Base-by-base conservation (phyloP, 768 basidiomycete species). In the Kockovaella imperatae region DNA sequence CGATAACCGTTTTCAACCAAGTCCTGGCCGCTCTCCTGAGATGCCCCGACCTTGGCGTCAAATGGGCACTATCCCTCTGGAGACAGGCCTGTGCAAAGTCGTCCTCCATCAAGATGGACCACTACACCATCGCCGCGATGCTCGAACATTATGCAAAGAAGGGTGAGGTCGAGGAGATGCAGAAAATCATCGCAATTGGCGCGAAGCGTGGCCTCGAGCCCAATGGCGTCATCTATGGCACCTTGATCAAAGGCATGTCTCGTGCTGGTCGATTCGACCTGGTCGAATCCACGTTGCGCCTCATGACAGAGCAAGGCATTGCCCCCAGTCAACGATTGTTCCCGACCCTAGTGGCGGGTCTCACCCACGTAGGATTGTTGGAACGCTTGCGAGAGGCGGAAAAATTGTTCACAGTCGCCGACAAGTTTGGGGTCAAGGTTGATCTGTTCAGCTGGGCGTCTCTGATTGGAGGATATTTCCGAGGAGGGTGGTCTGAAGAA, bases 181-280 rank as follows among this genome's bases (percentile, higher is more conserved):
- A 80, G 2, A 54, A 68, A 15, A 68, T 81, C 20, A 71, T 97
- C 39, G 76, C 77, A 39, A 69, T 75, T 48, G 80, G 93, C 74
- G 68, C 74, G 21, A 64, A 74, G 13, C 75, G 72, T 1, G 75
- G 76, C 0, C 60, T 93, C 28, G 58, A 71, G 18, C 85, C 87
- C 5, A 87, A 96, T 66, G 79, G 85, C 10, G 80, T 83, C 70
- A 95, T 85, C 0, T 96, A 83, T 69, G 88, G 90, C 3, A 88
- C 83, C 11, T 77, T 96, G 26, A 79, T 96, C 15, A 79, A 83
- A 21, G 83, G 86, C 1, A 68, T 93, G 45, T 77, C 89, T 42
- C 79, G 78, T 54, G 79, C 78, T 13, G 81, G 82, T 8, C 76
- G 80, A 47, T 70, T 77, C 23, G 83, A 89, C 56, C 83, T 86